phyloP scores from a whole-genome alignment of 768 basidiomycete genomes.

The Amanita jacksonii region DNA sequence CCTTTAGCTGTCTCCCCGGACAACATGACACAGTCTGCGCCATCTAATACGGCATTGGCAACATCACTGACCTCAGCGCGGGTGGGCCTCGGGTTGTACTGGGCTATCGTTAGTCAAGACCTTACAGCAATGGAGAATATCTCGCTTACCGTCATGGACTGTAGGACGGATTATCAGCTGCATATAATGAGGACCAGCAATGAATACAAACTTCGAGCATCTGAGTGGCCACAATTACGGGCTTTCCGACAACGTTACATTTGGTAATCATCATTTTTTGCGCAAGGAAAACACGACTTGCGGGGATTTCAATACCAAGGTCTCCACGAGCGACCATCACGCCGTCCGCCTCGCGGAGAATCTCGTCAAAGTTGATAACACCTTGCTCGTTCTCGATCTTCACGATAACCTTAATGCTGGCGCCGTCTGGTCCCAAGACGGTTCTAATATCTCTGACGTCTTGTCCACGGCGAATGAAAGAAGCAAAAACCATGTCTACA shows the following conservation, averaged over 20 bases:
- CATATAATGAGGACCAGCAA: neutral
- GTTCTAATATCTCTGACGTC: conserved; percentile 92
- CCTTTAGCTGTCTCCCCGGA: conserved; percentile 99
- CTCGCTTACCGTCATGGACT: conserved; percentile 84
- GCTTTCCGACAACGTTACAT: conserved; percentile 97
- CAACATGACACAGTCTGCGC: conserved; percentile 99
- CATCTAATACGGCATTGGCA: conserved; percentile 97
- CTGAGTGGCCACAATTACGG: conserved; percentile 97
- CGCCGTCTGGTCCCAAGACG: conserved; percentile 91
- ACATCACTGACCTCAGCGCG: conserved; percentile 99
- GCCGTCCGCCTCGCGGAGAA: conserved; percentile 89
- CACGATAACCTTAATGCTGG: conserved; percentile 96
- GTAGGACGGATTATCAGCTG: conserved; percentile 11
- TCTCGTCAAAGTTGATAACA: conserved; percentile 98
- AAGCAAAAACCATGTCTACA: conserved; percentile 99
- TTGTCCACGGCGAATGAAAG: conserved; percentile 92
- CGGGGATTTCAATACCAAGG: conserved; percentile 99
- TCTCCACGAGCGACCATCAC: conserved; percentile 99
- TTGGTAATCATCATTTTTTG: conserved; percentile 99
- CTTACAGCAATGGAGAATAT: neutral
- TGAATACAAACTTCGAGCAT: conserved; percentile 78
- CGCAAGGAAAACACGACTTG: conserved; percentile 96
- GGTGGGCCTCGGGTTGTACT: conserved; percentile 98
- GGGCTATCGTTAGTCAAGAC: conserved; percentile 8
- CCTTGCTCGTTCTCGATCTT: conserved; percentile 99